These are phyloP conservation scores for Plasmodium falciparum DNA, from an alignment of 169 alveolate genomes.

Conservation along the genomic window DNA sequence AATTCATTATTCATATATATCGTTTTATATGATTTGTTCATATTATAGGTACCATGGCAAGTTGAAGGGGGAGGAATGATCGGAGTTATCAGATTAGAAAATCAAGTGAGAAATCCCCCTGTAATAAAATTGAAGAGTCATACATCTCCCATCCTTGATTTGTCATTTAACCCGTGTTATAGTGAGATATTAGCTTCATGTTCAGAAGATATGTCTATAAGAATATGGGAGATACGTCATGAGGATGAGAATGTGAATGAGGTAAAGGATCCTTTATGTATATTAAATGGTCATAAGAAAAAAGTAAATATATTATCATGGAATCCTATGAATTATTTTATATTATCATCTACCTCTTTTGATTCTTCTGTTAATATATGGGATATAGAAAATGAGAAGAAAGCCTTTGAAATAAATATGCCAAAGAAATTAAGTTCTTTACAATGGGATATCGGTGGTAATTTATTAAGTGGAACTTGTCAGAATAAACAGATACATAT, in stretches of 20 bases:
- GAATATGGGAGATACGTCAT: conserved; percentile 81
- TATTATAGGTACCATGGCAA: conserved; percentile 84
- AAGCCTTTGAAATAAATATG: conserved; percentile 65
- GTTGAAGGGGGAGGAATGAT: conserved; percentile 87
- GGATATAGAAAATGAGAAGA: conserved; percentile 80
- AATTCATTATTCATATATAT: neutral
- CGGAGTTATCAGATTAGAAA: conserved; percentile 77
- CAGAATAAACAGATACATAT: conserved; percentile 54
- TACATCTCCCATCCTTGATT: conserved; percentile 79
- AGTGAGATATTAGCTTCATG: conserved; percentile 81
- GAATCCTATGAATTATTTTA: conserved; percentile 82
- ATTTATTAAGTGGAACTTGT: conserved; percentile 30
- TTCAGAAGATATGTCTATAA: conserved; percentile 82
- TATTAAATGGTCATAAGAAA: conserved; percentile 82
- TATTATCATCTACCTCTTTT: conserved; percentile 78
- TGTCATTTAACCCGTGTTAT: conserved; percentile 82
- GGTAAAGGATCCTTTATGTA: conserved; percentile 61
- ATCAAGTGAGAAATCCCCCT: conserved; percentile 80
- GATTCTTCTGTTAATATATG: conserved; percentile 82
- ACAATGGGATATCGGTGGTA: conserved; percentile 81
- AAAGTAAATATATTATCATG: conserved; percentile 82
- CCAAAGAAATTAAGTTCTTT: conserved; percentile 80
- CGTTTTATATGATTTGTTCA: neutral
- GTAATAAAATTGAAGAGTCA: conserved; percentile 81
- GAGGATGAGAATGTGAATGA: conserved; percentile 54